Evolutionary conservation across 202 grass and related monocot genomes (phyloP), one percentile per base, ranked within the genome.

Genomic region (Panicum hallii): DNA sequence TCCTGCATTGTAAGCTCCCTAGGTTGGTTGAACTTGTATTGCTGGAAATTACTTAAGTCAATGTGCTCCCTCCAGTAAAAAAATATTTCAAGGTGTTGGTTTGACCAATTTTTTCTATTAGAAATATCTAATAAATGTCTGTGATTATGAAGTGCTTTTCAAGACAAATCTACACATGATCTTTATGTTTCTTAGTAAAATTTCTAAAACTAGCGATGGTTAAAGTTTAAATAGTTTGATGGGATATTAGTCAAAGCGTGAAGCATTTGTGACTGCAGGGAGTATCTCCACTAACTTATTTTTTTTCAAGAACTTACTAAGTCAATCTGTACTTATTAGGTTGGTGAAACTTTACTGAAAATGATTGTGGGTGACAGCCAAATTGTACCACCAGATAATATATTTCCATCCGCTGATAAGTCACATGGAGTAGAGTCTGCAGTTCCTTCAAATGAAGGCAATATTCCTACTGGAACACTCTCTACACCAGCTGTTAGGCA

Each of bases 321-420:
- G 60, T 68, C 30, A 80, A 41, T 83, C 0, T 90, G 44, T 67
- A 74, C 55, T 67, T 17, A 61, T 58, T 91, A 98, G 95, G 95
- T 98, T 60, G 95, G 95, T 64, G 95, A 98, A 91, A 95, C 91
- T 78, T 92, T 98, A 85, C 60, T 98, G 41, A 93, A 93, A 79
- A 95, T 98, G 82, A 60, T 89, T 80, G 90, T 90, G 69, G 85
- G 63, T 11, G 78, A 88, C 26, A 72, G 78, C 75, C 86, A 97
- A 84, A 81, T 63, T 78, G 77, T 89, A 77, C 53, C 55, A 61
- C 82, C 72, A 76, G 87, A 88, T 67, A 79, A 58, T 45, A 36
- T 74, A 77, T 72, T 79, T 85, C 87, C 90, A 54, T 50, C 57
- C 1, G 28, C 81, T 52, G 44, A 77, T 61, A 77, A 78, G 49